A percentile compares a stretch with the other conserved stretches of the same genome.
These are phyloP conservation scores for Lasiosphaeris hirsuta DNA, from an alignment of 495 filamentous ascomycete genomes.

Conservation along the genomic window DNA sequence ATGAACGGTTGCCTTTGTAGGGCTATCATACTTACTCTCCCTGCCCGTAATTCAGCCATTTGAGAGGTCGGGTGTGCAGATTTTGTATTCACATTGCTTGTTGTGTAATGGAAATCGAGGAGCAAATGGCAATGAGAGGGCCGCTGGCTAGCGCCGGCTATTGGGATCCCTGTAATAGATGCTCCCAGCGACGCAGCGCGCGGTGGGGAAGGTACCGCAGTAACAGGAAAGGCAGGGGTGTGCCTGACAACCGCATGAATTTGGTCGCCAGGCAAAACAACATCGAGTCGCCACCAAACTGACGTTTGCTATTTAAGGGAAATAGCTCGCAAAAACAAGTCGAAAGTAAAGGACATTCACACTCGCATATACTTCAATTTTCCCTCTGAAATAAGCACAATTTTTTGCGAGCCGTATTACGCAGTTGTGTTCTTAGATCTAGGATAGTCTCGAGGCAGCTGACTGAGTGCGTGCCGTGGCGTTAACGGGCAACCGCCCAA, in stretches of 20 bases:
- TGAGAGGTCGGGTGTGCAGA: no score
- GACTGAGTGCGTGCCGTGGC: not conserved
- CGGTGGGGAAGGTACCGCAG: conserved; percentile 1
- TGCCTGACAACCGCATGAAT: conserved; percentile 21
- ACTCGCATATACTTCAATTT: no score
- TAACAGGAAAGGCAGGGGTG: conserved; percentile 10
- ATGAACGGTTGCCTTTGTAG: no score
- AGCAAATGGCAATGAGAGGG: not conserved
- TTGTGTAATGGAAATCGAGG: not conserved
- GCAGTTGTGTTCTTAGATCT: no score
- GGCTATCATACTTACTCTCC: no score
- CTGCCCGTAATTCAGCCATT: no score
- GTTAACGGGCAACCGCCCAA: not conserved
- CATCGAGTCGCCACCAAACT: not conserved
- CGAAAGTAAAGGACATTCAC: no score
- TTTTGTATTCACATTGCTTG: not conserved
- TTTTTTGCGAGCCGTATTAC: no score
- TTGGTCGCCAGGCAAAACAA: conserved; percentile 17
- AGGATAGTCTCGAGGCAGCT: no score
- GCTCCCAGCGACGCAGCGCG: not conserved
- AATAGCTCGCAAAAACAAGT: not conserved
- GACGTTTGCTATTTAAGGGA: not conserved
- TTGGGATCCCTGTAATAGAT: not conserved
- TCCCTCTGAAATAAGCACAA: no score
- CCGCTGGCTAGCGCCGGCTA: not conserved